Base-by-base conservation (phyloP, 345 rosid genomes). In the Acer campestre region DNA sequence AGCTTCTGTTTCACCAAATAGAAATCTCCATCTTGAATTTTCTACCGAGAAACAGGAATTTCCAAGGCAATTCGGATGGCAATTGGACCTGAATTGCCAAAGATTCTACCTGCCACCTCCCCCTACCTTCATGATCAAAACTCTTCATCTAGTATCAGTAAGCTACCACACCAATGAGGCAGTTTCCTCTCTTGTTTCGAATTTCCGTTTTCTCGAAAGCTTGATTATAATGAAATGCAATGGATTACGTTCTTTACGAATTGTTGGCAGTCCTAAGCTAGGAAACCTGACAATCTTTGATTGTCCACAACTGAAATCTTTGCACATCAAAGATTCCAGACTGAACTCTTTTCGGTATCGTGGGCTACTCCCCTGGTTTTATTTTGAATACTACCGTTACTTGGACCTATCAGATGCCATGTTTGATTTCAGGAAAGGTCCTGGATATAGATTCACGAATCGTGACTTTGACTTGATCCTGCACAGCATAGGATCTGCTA, bases 341-440 rank as follows among this genome's bases (percentile, higher is more conserved):
- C 78, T 64, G 8, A 18, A 31, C 5, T 65, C 71, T 75, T 75
- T 75, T 51, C 63, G 70, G 0, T 75, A 62, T 48, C 70, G 59
- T 0, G 71, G 78, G 44, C 18, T 10, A 38, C 31, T 75, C 49
- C 70, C 78, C 9, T 75, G 48, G 61, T 74, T 75, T 63, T 65
- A 46, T 42, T 31, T 65, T 9, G 27, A 48, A 7, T 25, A 25
- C 27, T 25, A 25, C 27, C 18, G 8, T 48, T 9, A 46, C 31
- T 25, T 74, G 27, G 27, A 25, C 63, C 61, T 65, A 63, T 27
- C 10, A 3, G 70, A 74, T 63, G 70, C 70, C 68, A 46, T 74
- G 77, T 68, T 74, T 46, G 61, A 63, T 74, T 63, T 63, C 62
- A 74, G 77, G 65, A 25, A 62, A 44, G 77, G 69, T 27, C 53